Conservation (phyloP, 352 stramenopile species). For the Thraustochytrium striatum region DNA sequence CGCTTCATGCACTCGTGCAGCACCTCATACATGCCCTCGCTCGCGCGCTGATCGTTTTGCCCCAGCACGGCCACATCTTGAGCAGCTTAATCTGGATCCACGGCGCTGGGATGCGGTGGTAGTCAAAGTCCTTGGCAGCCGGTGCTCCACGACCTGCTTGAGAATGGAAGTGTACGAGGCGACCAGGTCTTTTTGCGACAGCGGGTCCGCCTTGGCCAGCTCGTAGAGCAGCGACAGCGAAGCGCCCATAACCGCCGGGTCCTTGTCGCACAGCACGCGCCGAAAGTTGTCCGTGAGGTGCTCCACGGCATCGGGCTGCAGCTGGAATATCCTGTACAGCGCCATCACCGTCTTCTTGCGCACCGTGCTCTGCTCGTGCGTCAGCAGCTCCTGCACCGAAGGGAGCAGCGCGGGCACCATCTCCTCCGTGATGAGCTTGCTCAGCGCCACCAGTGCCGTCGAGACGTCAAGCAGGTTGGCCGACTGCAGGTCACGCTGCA, state of each 20-base stretch:
- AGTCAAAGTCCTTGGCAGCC: constrained; percentile 96
- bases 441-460: constrained; percentile 87
- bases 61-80: constrained; percentile 92
- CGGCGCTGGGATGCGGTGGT: constrained; percentile 97
- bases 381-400: constrained; percentile 90
- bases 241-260: constrained; percentile 97
- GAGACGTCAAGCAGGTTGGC: constrained; percentile 70
- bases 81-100: constrained; percentile 99
- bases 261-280: constrained; percentile 94
- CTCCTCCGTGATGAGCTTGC: constrained; percentile 92
- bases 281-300: constrained; percentile 85
- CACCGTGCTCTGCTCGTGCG: constrained; percentile 88
- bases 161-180: constrained; percentile 97
- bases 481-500: constrained; percentile 87
- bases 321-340: constrained; percentile 95
- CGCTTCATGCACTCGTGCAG: constrained; percentile 95
- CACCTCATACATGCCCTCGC: constrained; percentile 99
- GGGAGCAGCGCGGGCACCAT: constrained; percentile 94
- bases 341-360: constrained; percentile 98
- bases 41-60: constrained; percentile 83
- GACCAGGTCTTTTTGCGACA: constrained; percentile 97
- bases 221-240: constrained; percentile 87
- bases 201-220: constrained; percentile 77
- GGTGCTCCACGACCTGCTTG: constrained; percentile 99
- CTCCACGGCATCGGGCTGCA: constrained; percentile 84